phyloP scores from a whole-genome alignment of 441 rosid genomes.

The Erodium trifolium region DNA sequence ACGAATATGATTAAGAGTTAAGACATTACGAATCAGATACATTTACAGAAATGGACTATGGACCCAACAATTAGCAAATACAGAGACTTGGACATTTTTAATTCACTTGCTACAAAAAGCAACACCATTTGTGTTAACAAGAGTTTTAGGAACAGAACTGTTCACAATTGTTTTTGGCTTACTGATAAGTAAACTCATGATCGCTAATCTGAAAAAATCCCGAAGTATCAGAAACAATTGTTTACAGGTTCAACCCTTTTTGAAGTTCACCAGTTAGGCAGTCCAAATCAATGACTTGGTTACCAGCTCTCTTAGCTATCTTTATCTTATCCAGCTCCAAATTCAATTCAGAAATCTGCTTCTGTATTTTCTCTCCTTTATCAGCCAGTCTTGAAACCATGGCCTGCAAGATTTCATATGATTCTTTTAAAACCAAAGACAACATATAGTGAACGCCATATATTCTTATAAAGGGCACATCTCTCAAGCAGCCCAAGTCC shows the following conservation, averaged over 20 bases:
- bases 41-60: neutral
- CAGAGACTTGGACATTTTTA: neutral
- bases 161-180: neutral
- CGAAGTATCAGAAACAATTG: neutral
- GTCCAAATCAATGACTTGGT: slow-evolving; percentile 49
- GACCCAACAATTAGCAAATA: neutral
- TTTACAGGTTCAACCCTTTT: slow-evolving; percentile 44
- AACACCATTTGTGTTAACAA: neutral
- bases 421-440: neutral
- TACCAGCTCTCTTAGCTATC: slow-evolving; percentile 27
- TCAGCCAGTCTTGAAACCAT: slow-evolving; percentile 68
- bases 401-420: slow-evolving; percentile 30
- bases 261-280: slow-evolving; percentile 47
- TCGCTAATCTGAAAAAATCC: neutral
- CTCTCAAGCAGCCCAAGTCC: no score
- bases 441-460: no score
- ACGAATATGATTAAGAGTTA: no score
- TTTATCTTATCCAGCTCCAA: slow-evolving; percentile 42
- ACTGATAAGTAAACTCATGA: neutral
- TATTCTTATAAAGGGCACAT: no score
- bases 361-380: slow-evolving; percentile 58
- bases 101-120: neutral
- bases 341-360: slow-evolving; percentile 57
- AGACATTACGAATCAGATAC: neutral
- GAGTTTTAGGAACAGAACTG: neutral